Conservation (phyloP, 2,329 filamentous ascomycete species). For the Chrysoporthe deuterocubensis region DNA sequence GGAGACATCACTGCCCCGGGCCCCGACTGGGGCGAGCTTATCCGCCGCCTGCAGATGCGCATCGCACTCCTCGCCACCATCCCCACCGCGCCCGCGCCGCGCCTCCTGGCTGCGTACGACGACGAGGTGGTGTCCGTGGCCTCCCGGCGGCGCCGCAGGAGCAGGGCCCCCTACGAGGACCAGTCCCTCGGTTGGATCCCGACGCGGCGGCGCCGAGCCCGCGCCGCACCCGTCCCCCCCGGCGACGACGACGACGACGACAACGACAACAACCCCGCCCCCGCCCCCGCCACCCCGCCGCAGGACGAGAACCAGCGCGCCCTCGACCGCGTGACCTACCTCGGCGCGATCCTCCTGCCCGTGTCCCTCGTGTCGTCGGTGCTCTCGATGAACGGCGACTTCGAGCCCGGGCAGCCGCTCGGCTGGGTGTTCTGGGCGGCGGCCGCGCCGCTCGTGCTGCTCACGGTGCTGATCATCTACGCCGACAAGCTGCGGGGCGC, state of each 20-base stretch:
- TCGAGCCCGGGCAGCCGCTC: conserved; percentile 43
- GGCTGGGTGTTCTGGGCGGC: conserved; percentile 57
- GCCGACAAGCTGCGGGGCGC: conserved; percentile 51
- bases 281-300: background rate
- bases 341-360: conserved; percentile 54
- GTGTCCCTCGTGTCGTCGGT: conserved; percentile 52
- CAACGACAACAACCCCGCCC: background rate
- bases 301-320: conserved; percentile 43
- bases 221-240: conserved; percentile 2
- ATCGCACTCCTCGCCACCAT: conserved; percentile 32
- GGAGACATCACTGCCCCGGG: background rate
- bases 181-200: background rate
- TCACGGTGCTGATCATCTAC: conserved; percentile 51
- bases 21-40: conserved; percentile 39
- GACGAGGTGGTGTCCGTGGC: conserved; percentile 2
- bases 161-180: background rate
- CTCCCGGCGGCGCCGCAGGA: no score
- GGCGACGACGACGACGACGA: conserved; percentile 6
- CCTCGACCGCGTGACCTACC: conserved; percentile 53
- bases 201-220: background rate
- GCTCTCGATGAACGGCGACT: conserved; percentile 51
- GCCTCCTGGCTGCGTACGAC: background rate
- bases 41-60: conserved; percentile 37
- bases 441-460: conserved; percentile 42
- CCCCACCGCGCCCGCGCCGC: conserved; percentile 16